Base-by-base conservation (phyloP, 2,329 filamentous ascomycete genomes). In the Exserohilum rostratum region DNA sequence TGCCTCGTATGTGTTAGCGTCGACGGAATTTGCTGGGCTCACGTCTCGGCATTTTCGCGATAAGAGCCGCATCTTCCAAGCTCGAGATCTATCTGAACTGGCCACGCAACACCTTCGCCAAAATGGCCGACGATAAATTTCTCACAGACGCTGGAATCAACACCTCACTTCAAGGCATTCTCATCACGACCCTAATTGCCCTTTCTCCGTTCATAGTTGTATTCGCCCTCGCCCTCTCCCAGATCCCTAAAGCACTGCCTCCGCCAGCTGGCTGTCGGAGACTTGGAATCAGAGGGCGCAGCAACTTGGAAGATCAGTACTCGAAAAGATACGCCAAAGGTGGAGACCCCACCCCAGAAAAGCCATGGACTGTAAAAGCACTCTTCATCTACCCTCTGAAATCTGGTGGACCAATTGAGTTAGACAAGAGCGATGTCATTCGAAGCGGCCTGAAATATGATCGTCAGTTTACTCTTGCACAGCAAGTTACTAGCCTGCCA, bases 321-420 rank as follows among this genome's bases (percentile, higher is more conserved):
- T 77, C 83, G 40, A 76, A 77, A 10, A 79, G 79, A 48, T 85
- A 83, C 66, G 76, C 62, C 33, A 55, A 63, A 46, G 71, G 68
- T 34, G 65, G 53, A 10, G 69, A 69, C 15, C 54, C 67, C 13
- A 63, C 65, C 2, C 57, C 62, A 12, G 54, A 60, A 4, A 69
- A 70, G 25, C 60, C 64, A 27, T 72, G 68, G 76, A 79, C 49
- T 62, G 77, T 89, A 43, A 87, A 91, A 72, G 90, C 89, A 50
- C 79, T 96, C 46, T 88, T 87, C 77, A 83, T 92, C 55, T 93
- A 95, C 73, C 92, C 93, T 0, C 78, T 96, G 72, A 93, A 96
- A 77, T 91, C 89, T 52, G 96, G 91, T 72, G 80, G 79, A 51
- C 90, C 89, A 25, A 86, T 96, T 50, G 90, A 95, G 76, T 75